Evolutionary conservation across 768 basidiomycete genomes (phyloP), one percentile per base, ranked within the genome.

Genomic region (Omphalotus guepiniiformis): DNA sequence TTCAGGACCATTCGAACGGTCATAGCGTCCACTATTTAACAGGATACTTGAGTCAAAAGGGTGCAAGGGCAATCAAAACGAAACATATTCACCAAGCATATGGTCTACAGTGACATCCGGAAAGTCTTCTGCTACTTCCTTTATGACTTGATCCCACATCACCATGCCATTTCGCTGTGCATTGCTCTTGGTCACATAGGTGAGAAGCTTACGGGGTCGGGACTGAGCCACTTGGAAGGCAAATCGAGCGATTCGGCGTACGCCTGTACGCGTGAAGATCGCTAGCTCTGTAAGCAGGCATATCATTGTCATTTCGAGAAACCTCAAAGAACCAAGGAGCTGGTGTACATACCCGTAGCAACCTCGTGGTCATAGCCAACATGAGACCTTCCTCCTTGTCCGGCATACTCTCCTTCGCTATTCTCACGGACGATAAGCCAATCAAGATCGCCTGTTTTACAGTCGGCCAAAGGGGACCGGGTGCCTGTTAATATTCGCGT

Each of bases 381-480:
- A 64, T 63, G 26, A 61, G 54, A 11, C 59, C 66, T 54, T 47
- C 77, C 62, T 56, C 75, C 62, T 51, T 75, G 71, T 5, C 70
- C 72, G n/a, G 74, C 73, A 56, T 77, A 79, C 55, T 78, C 75
- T 42, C 78, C 78, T 53, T 80, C 78, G 8, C 71, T 74, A 54
- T 80, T 80, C 58, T 80, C 78, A 37, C 78, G 66, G 9, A 79
- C 73, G 30, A 76, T 78, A 45, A 74, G 63, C 63, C 76, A 79
- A 57, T 80, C 75, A 39, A 78, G 71, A 12, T 64, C 51, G 8
- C 63, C 64, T 1, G 70, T 61, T 47, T 68, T 66, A 34, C 71
- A 65, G 47, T 71, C 71, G n/a, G 69, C 68, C 26, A 79, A 64
- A 2, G 75, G 77, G 2, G 73, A 72, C 1, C 60, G 58, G 16